Evolutionary conservation across 805 yeast species (phyloP).

Genomic region (Cephaloascus fragrans): DNA sequence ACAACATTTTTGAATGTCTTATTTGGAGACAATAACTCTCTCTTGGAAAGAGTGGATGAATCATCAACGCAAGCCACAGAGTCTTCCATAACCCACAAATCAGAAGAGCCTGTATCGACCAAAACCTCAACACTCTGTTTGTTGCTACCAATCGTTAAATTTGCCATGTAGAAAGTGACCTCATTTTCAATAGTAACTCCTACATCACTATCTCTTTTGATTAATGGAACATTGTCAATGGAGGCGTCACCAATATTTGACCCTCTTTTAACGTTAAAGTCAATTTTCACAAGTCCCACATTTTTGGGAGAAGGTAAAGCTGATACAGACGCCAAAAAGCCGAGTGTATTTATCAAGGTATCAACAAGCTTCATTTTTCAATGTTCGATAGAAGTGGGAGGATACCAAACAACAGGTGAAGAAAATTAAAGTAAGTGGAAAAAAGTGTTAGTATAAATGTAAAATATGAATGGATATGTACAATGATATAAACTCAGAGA

Average conservation of each 20-base stretch:
- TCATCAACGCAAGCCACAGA: conserved; percentile 4
- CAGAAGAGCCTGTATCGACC: conserved; percentile 73
- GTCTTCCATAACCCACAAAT: conserved; percentile 52
- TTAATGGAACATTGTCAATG: conserved; percentile 2
- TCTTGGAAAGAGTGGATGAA: background rate
- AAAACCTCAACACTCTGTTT: conserved; percentile 43
- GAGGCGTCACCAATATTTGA: background rate
- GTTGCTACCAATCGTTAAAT: conserved; percentile 46
- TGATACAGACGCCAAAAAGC: too few relatives aligned
- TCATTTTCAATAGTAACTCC: conserved; percentile 25
- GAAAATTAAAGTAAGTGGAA: too few relatives aligned
- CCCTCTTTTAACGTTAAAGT: conserved; percentile 7
- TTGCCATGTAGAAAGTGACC: conserved; percentile 33
- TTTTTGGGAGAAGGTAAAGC: background rate
- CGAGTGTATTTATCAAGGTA: too few relatives aligned
- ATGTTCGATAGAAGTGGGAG: too few relatives aligned
- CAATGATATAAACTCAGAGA: too few relatives aligned
- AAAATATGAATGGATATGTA: too few relatives aligned
- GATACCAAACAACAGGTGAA: too few relatives aligned
- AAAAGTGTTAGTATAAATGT: too few relatives aligned
- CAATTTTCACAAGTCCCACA: conserved; percentile 1
- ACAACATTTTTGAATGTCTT: background rate
- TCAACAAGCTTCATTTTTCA: too few relatives aligned
- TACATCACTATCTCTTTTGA: conserved; percentile 15
- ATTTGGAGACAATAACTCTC: background rate